Percentiles rank a stretch among this genome's conserved stretches.
These are phyloP conservation scores for Botrytis pseudocinerea DNA, from an alignment of 2,329 filamentous ascomycete species.

Conservation along the genomic window DNA sequence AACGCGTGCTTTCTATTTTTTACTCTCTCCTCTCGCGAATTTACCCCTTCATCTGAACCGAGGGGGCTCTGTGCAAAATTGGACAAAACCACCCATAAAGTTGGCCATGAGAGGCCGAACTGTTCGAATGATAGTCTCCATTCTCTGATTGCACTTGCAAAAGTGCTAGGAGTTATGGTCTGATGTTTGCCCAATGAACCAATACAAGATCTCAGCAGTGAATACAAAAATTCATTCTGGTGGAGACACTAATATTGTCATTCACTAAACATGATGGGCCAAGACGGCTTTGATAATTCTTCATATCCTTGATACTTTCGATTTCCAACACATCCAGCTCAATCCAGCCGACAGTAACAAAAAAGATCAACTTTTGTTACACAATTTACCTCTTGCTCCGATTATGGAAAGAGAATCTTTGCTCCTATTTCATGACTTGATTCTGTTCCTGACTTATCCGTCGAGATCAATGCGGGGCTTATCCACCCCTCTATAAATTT, in stretches of 20 bases:
- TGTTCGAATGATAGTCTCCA: neutral
- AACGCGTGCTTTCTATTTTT: neutral
- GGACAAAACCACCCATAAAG: neutral
- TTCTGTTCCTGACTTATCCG: conserved; percentile 16
- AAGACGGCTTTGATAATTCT: neutral
- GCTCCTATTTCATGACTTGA: neutral
- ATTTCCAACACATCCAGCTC: neutral
- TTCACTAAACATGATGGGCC: neutral
- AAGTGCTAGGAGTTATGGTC: neutral
- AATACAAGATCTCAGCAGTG: neutral
- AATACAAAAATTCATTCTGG: neutral
- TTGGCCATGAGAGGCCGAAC: too few species aligned
- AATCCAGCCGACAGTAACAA: neutral
- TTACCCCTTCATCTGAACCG: conserved; percentile 5
- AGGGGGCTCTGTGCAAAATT: neutral
- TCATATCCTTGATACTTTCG: neutral
- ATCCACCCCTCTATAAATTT: conserved; percentile 3
- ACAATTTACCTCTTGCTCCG: neutral
- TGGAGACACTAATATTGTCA: neutral
- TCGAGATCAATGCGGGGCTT: neutral
- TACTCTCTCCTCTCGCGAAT: neutral
- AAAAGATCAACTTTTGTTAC: neutral
- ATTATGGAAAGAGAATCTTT: neutral
- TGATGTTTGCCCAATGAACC: neutral
- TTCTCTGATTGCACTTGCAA: neutral